Base-by-base conservation (phyloP, 495 filamentous ascomycete species). In the Tetracladium marchalianum region DNA sequence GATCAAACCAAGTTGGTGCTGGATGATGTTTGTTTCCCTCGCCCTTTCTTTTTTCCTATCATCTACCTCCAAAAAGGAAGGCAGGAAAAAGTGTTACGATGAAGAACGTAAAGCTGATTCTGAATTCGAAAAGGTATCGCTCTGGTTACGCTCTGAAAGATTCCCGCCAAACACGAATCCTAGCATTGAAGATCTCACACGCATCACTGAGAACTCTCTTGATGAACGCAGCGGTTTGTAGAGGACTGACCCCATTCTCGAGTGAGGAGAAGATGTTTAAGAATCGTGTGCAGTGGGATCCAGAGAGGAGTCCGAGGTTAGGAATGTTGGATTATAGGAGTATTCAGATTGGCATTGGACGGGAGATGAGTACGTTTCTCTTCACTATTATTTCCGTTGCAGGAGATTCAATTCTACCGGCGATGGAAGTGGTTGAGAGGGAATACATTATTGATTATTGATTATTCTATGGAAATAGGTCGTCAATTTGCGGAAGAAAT, bases 1-100 rank as follows among this genome's bases (percentile, higher is more conserved):
- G 79, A 75, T 82, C 46, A 83, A 82, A 52, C 79, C 79, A 5
- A 70, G 65, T 38, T 83, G 76, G 70, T 61, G 64, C 43, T 83
- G 79, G 79, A 81, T 82, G 76, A 70, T 81, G 54, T 81, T 76
- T 49, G 40, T 52, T 16, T 22, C 34, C 33, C 17, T 18, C 16
- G 17, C 27, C 37, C 16, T n/a, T 19, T 18, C 8, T 9, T 11
- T 11, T 19, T 15, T 32, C 12, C 31, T 18, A 11, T 40, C 45
- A 15, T 53, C 19, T 19, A 1, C 2, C 17, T 27, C 22, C 22
- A 27, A 27, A 27, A 27, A 27, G n/a, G n/a, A n/a, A n/a, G n/a
- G n/a, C n/a, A n/a, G n/a, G n/a, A n/a, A n/a, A n/a, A n/a, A n/a
- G n/a, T n/a, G n/a, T n/a, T n/a, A n/a, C n/a, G n/a, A n/a, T n/a